These are phyloP conservation scores for Botryotinia calthae DNA, from an alignment of 2,329 filamentous ascomycete species.

Conservation along the genomic window DNA sequence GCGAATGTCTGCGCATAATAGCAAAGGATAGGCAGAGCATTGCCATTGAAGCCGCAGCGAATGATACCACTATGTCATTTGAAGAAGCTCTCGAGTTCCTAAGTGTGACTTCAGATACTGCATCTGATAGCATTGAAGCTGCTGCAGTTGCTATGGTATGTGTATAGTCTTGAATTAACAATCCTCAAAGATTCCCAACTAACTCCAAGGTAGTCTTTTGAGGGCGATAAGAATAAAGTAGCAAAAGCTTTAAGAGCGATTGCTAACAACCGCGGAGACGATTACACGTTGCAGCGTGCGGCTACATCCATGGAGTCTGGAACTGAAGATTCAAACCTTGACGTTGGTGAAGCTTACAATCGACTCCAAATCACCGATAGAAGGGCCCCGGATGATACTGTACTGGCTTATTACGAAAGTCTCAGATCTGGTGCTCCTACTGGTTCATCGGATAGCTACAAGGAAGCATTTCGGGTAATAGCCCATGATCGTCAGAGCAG, in stretches of 20 bases:
- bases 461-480: slow-evolving; percentile 37
- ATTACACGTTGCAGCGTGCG: slow-evolving; percentile 33
- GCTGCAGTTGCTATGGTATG: slow-evolving; percentile 37
- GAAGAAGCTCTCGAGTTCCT: slow-evolving; percentile 63
- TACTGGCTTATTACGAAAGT: slow-evolving; percentile 37
- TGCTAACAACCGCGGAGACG: slow-evolving; percentile 32
- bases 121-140: slow-evolving; percentile 38
- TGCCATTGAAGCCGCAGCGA: slow-evolving; percentile 55
- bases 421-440: slow-evolving; percentile 32
- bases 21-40: slow-evolving; percentile 57
- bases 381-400: slow-evolving; percentile 35
- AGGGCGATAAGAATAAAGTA: slow-evolving; percentile 36
- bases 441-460: slow-evolving; percentile 37
- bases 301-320: slow-evolving; percentile 35
- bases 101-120: slow-evolving; percentile 41
- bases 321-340: slow-evolving; percentile 28
- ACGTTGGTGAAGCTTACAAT: slow-evolving; percentile 37
- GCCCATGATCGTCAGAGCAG: slow-evolving; percentile 37
- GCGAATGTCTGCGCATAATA: slow-evolving; percentile 57
- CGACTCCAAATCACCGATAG: slow-evolving; percentile 36
- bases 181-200: not conserved
- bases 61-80: slow-evolving; percentile 55
- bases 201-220: slow-evolving; percentile 29
- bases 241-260: slow-evolving; percentile 36
- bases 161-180: not conserved